Conservation (phyloP, 148 eudicot species). For the Talinum fruticosum region DNA sequence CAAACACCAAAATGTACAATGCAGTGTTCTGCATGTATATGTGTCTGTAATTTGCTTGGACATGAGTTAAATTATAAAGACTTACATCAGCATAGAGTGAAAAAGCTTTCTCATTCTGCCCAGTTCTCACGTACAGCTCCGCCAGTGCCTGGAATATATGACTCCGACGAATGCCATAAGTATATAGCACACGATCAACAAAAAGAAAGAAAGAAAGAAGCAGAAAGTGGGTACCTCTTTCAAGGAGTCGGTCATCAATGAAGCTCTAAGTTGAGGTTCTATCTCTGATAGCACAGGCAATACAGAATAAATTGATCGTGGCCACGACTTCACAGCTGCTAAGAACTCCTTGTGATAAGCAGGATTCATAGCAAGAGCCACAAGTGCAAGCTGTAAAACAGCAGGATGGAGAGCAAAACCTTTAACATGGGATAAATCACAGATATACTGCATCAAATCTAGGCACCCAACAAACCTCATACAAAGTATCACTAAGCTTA, state of each 20-base stretch:
- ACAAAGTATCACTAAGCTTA: conserved; percentile 83
- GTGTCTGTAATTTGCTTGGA: not conserved
- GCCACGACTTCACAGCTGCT: conserved; percentile 86
- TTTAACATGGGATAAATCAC: conserved; percentile 12
- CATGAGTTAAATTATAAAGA: conserved; percentile 18
- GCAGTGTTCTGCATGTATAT: conserved; percentile 12
- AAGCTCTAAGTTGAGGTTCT: conserved; percentile 87
- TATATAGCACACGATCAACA: conserved; percentile 3
- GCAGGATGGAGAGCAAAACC: conserved; percentile 19
- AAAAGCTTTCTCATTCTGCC: conserved; percentile 85
- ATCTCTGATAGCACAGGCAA: conserved; percentile 72
- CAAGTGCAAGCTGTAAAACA: conserved; percentile 80
- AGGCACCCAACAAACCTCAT: conserved; percentile 61
- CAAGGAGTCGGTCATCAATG: conserved; percentile 66
- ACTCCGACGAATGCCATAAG: conserved; percentile 11
- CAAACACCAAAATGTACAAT: not conserved
- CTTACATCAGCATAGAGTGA: conserved; percentile 93
- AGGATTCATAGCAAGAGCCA: conserved; percentile 74
- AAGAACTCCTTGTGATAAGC: conserved; percentile 85
- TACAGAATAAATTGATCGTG: conserved; percentile 72
- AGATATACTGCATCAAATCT: conserved; percentile 18
- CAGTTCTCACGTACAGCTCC: conserved; percentile 80
- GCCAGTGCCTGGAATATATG: conserved; percentile 68
- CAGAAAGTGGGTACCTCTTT: conserved; percentile 58
- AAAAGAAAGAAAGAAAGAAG: not conserved